Percentiles rank a stretch among this genome's conserved stretches.
These are phyloP conservation scores for Kazachstania bromeliacearum DNA, from an alignment of 805 yeast species.

Conservation along the genomic window DNA sequence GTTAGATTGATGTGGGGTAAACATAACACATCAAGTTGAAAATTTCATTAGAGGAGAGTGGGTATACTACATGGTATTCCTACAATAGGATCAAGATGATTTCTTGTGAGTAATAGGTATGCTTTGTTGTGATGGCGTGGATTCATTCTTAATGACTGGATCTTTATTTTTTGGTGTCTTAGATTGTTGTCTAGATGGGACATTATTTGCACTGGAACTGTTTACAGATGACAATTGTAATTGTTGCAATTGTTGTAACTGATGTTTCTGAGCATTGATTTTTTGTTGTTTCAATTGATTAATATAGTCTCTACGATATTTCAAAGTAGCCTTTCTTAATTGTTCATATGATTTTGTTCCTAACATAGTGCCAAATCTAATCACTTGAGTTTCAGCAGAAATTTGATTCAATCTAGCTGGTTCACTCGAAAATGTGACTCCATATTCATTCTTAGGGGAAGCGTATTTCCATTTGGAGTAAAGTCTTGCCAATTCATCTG, in stretches of 20 bases:
- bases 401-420: conserved; percentile 79
- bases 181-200: conserved; percentile 1
- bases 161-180: conserved; percentile 2
- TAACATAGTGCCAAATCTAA: conserved; percentile 86
- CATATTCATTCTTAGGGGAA: conserved; percentile 38
- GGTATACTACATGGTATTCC: no score
- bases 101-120: no score
- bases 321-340: conserved; percentile 57
- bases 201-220: background rate
- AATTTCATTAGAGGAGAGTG: no score
- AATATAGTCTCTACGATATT: conserved; percentile 53
- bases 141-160: conserved; percentile 4
- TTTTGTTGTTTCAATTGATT: conserved; percentile 30
- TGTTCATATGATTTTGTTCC: conserved; percentile 78
- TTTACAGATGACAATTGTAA: background rate
- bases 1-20: no score
- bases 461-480: conserved; percentile 63
- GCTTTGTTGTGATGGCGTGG: conserved; percentile 1
- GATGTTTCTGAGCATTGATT: conserved; percentile 16
- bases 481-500: conserved; percentile 39
- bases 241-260: conserved; percentile 3
- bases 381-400: conserved; percentile 76
- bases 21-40: no score
- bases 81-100: no score
- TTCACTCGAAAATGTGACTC: conserved; percentile 55